Evolutionary conservation across 2,329 filamentous ascomycete genomes (phyloP), one percentile per base, ranked within the genome.

Genomic region (Ascocoryne sarcoides): DNA sequence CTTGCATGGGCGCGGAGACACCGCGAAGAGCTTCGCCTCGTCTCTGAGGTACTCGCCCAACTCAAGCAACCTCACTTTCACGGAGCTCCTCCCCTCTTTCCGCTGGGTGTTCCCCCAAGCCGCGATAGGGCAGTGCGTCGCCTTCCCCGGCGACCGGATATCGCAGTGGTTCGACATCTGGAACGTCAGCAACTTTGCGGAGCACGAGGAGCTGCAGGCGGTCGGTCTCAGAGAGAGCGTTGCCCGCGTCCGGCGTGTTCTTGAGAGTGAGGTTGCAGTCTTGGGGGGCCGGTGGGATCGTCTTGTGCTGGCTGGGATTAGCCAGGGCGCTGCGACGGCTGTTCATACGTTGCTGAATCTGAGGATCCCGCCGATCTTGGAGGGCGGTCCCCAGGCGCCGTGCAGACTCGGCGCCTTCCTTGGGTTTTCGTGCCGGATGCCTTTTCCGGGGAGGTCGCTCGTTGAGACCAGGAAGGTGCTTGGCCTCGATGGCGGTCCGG

Each of bases 151-250:
- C 18, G 44, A 51, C 5, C 41, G 49, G 40, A 59, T 63, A 5
- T 46, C 38, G 12, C 67, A 71, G 48, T 75, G 70, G 71, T 75
- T 73, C 50, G 69, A 75, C 49, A 61, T 71, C 23, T 68, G 62
- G 58, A 65, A 67, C 36, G 56, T 64, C 1, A 48, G 56, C 14
- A 55, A 67, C 41, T 64, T 67, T 12, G 35, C 56, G 1, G 56
- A 65, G n/a, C 49, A 56, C 12, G 66, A 73, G 43, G 63, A 68
- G 3, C 42, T 68, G 3, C 68, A 71, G 49, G 51, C 52, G 0
- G 46, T 55, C 0, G 69, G 68, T 0, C 50, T 75, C 8, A 52
- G 49, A 23, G 63, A 66, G 8, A 63, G 61, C 40, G 60, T 68
- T 0, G 30, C 36, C 0, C 44, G 47, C 3, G 52, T 71, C 2